Percentiles rank a stretch among this genome's conserved stretches.
Evolutionary conservation across 2,329 filamentous ascomycete genomes (phyloP).

Genomic region (Coleophoma cylindrospora): DNA sequence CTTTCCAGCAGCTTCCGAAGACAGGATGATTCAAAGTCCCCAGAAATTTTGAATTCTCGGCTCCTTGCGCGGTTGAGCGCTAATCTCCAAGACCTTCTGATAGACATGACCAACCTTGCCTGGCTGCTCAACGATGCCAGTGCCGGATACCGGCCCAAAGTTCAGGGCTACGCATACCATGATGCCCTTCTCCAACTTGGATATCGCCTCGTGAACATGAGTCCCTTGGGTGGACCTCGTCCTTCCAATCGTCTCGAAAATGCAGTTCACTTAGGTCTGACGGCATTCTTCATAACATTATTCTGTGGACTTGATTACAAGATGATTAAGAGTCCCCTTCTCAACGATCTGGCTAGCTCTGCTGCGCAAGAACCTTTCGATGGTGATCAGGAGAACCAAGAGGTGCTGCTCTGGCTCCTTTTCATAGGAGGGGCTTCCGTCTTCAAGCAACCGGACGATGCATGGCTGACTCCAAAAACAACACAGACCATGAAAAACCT

Average conservation of each 20-base stretch:
- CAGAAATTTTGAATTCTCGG: background rate
- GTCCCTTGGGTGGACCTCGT: conserved; percentile 3
- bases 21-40: background rate
- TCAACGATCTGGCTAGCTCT: conserved; percentile 4
- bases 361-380: background rate
- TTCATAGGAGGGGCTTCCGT: conserved; percentile 8
- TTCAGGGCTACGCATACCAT: conserved; percentile 20
- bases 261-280: conserved; percentile 20
- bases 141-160: conserved; percentile 6
- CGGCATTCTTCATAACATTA: conserved; percentile 23
- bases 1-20: background rate
- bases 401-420: conserved; percentile 18
- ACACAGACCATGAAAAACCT: conserved; percentile 5
- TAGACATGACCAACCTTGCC: conserved; percentile 11
- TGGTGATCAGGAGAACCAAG: conserved; percentile 4
- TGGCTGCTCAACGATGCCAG: conserved; percentile 14
- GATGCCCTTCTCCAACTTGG: conserved; percentile 18
- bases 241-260: conserved; percentile 6
- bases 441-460: conserved; percentile 2
- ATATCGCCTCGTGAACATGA: conserved; percentile 20
- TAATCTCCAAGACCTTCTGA: conserved; percentile 7
- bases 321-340: conserved; percentile 5
- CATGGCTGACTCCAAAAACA: conserved; percentile 6
- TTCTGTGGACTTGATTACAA: conserved; percentile 2
- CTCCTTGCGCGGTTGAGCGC: background rate